Evolutionary conservation across 2,329 filamentous ascomycete genomes (phyloP).

Genomic region (Penicillium frequentans): DNA sequence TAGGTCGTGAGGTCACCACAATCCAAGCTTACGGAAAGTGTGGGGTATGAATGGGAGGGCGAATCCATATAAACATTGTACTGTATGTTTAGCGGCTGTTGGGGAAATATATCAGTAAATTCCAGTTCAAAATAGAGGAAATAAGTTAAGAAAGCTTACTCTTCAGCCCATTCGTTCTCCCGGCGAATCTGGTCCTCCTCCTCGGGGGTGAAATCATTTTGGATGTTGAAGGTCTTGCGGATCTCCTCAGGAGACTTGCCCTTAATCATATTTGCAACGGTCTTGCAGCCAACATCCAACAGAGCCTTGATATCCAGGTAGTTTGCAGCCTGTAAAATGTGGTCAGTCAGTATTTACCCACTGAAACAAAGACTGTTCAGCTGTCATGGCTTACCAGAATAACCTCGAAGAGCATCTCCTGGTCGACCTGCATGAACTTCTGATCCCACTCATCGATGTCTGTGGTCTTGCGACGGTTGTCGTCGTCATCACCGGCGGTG

Average conservation of each 20-base stretch:
- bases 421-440: slow-evolving; percentile 99
- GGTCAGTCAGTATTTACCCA: slow-evolving; percentile 2
- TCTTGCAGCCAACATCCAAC: slow-evolving; percentile 98
- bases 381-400: slow-evolving; percentile 69
- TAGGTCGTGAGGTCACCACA: background rate
- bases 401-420: slow-evolving; percentile 99
- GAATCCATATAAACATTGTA: background rate
- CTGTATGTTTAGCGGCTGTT: background rate
- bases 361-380: background rate
- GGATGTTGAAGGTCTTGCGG: slow-evolving; percentile 99
- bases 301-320: slow-evolving; percentile 99
- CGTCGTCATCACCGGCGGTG: slow-evolving; percentile 79
- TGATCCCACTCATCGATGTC: slow-evolving; percentile 99
- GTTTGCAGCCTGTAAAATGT: slow-evolving; percentile 72
- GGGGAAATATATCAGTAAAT: background rate
- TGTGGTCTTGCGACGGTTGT: slow-evolving; percentile 95
- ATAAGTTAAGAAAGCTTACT: slow-evolving; percentile 46
- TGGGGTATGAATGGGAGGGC: background rate
- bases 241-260: slow-evolving; percentile 99
- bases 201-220: slow-evolving; percentile 98
- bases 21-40: background rate
- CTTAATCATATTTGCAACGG: slow-evolving; percentile 99
- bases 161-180: slow-evolving; percentile 90
- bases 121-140: background rate
- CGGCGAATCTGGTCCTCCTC: slow-evolving; percentile 97